These are phyloP conservation scores for Xerocomus nothofagi DNA, from an alignment of 1,284 basidiomycete genomes.

Conservation along the genomic window DNA sequence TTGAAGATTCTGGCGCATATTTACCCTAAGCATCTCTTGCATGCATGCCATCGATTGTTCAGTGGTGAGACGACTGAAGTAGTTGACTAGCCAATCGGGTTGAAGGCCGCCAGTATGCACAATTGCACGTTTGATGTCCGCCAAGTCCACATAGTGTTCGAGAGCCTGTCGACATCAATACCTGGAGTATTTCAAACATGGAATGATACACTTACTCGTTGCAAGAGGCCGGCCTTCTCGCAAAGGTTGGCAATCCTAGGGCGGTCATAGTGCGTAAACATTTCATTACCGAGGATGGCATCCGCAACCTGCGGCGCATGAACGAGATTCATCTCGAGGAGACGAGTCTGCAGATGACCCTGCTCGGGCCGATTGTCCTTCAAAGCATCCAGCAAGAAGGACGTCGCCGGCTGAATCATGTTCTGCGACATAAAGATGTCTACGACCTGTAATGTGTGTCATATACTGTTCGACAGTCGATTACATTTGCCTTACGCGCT, in stretches of 20 bases:
- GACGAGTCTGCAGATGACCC: conserved; percentile 91
- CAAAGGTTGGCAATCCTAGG: conserved; percentile 97
- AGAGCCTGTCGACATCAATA: conserved; percentile 65
- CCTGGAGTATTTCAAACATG: conserved; percentile 1
- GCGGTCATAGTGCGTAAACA: conserved; percentile 97
- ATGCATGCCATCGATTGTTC: conserved; percentile 97
- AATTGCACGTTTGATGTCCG: conserved; percentile 97
- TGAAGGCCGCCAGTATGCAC: conserved; percentile 91
- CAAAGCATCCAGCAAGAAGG: conserved; percentile 97
- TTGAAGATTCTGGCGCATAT: conserved; percentile 97
- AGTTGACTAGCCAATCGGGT: conserved; percentile 96
- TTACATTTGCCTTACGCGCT: conserved; percentile 58
- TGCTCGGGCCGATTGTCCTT: conserved; percentile 99
- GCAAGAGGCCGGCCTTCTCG: conserved; percentile 96
- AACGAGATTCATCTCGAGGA: conserved; percentile 97
- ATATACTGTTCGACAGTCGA: neutral
- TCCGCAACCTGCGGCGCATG: conserved; percentile 99
- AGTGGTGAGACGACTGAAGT: conserved; percentile 97
- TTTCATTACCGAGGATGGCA: conserved; percentile 98
- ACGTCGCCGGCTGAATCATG: conserved; percentile 99
- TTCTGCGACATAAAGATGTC: conserved; percentile 99
- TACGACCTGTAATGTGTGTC: conserved; percentile 59
- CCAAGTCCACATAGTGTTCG: conserved; percentile 97
- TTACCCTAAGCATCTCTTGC: conserved; percentile 96
- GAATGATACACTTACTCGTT: conserved; percentile 60